Evolutionary conservation across 2,329 filamentous ascomycete species (phyloP).

Genomic region (Fusarium secorum): DNA sequence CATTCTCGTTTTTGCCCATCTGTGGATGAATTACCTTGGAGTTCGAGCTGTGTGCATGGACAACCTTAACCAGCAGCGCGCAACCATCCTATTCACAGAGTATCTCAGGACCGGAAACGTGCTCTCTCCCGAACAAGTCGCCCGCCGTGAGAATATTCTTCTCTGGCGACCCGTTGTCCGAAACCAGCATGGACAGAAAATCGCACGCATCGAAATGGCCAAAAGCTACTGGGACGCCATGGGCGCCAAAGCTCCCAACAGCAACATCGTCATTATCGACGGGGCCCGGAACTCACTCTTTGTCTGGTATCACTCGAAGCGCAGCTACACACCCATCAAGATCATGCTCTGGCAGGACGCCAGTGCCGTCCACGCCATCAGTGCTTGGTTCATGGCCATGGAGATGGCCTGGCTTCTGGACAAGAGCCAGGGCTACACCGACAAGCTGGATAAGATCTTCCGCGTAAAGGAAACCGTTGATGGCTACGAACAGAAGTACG

Average conservation of each 20-base stretch:
- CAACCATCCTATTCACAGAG: slow-evolving; percentile 76
- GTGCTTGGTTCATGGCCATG: slow-evolving; percentile 50
- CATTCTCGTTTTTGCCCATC: slow-evolving; percentile 75
- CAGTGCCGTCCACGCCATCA: slow-evolving; percentile 43
- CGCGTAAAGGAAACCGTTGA: slow-evolving; percentile 1
- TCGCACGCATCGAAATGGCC: slow-evolving; percentile 53
- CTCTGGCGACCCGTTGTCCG: slow-evolving; percentile 47
- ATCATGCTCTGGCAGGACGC: slow-evolving; percentile 48
- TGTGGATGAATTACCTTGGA: slow-evolving; percentile 85
- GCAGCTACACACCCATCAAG: slow-evolving; percentile 41
- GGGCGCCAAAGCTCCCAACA: slow-evolving; percentile 17
- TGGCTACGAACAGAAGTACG: slow-evolving; percentile 31
- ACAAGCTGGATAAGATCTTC: slow-evolving; percentile 30
- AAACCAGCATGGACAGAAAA: slow-evolving; percentile 40
- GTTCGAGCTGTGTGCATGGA: slow-evolving; percentile 85
- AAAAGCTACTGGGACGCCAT: slow-evolving; percentile 52
- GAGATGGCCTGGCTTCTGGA: slow-evolving; percentile 48
- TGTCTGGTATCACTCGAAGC: slow-evolving; percentile 38
- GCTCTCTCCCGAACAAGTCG: slow-evolving; percentile 71
- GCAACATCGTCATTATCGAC: slow-evolving; percentile 42
- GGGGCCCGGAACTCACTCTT: slow-evolving; percentile 43
- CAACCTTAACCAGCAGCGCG: slow-evolving; percentile 85
- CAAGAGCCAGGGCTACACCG: slow-evolving; percentile 32
- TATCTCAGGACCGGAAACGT: slow-evolving; percentile 60
- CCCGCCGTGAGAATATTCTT: slow-evolving; percentile 71